These are phyloP conservation scores for Trichomonas vaginalis DNA, from an alignment of 208 protist species.

Conservation along the genomic window DNA sequence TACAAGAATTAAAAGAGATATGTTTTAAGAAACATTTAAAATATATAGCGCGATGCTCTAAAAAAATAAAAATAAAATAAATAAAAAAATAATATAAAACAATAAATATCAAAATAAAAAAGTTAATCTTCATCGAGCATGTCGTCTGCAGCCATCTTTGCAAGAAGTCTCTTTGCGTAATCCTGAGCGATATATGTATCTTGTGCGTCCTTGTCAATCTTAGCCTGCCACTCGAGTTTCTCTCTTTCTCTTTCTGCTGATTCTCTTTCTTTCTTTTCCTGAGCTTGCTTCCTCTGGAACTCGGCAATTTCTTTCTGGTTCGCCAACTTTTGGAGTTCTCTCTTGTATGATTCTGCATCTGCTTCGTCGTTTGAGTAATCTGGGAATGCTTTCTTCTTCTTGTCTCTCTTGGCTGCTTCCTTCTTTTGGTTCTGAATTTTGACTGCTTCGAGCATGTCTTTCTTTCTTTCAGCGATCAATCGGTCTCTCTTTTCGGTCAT, in stretches of 20 bases:
- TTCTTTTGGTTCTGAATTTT: not conserved
- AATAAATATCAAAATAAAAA: no score
- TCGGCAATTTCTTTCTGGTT: not conserved
- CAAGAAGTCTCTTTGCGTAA: not conserved
- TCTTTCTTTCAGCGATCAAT: not conserved
- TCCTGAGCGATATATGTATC: not conserved
- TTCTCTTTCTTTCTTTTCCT: constrained; percentile 2
- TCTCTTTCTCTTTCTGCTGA: not conserved
- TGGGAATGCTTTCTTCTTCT: not conserved
- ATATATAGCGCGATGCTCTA: no score
- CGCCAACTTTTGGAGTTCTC: not conserved
- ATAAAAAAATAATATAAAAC: no score
- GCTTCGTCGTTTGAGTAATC: not conserved
- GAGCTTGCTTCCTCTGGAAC: not conserved
- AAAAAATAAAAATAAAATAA: no score
- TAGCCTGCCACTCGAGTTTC: not conserved
- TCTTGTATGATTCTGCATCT: not conserved
- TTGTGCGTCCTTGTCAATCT: not conserved
- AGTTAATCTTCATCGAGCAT: not conserved
- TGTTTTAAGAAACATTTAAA: no score
- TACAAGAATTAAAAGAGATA: no score
- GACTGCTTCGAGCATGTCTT: not conserved
- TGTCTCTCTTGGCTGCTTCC: not conserved
- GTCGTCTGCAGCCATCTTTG: not conserved
- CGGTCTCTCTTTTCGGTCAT: not conserved